These are phyloP conservation scores for Fraxinus angustifolia DNA, from an alignment of 305 asterid species.

Conservation along the genomic window DNA sequence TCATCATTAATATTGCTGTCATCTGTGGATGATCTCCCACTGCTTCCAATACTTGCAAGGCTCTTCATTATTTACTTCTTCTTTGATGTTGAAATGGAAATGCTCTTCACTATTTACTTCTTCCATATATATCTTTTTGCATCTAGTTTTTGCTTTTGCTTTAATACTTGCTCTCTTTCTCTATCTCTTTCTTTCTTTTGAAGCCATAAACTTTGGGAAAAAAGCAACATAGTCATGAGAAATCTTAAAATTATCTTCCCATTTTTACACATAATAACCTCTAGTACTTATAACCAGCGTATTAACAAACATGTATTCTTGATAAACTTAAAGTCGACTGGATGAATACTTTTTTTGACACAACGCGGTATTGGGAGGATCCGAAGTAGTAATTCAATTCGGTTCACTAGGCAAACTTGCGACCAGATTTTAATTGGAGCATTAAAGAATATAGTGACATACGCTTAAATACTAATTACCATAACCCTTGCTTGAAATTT, in stretches of 20 bases:
- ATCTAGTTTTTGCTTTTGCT: slow-evolving; percentile 54
- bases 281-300: slow-evolving; percentile 8
- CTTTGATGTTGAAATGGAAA: background rate
- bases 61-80: slow-evolving; percentile 49
- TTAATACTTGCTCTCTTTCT: slow-evolving; percentile 39
- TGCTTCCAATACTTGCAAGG: slow-evolving; percentile 55
- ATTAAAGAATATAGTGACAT: slow-evolving; percentile 1
- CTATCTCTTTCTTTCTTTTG: slow-evolving; percentile 42
- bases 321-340: background rate
- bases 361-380: background rate
- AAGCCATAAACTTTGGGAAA: slow-evolving; percentile 30
- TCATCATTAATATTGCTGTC: slow-evolving; percentile 35
- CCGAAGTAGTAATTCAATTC: background rate
- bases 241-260: background rate
- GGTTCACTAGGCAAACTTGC: background rate
- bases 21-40: slow-evolving; percentile 54
- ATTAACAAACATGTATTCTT: background rate
- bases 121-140: slow-evolving; percentile 14
- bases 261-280: slow-evolving; percentile 12
- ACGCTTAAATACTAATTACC: background rate
- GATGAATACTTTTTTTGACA: background rate
- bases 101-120: background rate
- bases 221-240: background rate
- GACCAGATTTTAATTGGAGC: background rate
- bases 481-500: slow-evolving; percentile 20